A percentile compares a stretch with the other conserved stretches of the same genome.
These are phyloP conservation scores for Asterionellopsis glacialis DNA, from an alignment of 108 stramenopile genomes.

Conservation along the genomic window DNA sequence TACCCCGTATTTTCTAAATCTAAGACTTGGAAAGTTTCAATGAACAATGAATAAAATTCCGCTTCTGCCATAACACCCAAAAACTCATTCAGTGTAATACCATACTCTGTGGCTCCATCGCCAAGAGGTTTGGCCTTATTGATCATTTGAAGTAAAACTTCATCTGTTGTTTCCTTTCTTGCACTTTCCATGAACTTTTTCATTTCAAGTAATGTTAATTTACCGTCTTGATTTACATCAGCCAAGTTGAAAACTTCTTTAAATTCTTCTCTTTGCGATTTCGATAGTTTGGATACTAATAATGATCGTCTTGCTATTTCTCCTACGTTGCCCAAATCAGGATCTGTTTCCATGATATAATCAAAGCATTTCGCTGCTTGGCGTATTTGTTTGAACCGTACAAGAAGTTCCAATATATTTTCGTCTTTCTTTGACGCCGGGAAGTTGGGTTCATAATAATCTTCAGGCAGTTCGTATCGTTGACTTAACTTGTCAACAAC, in stretches of 20 bases:
- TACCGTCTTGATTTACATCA: slow-evolving; percentile 37
- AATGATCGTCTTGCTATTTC: slow-evolving; percentile 45
- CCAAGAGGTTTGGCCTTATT: slow-evolving; percentile 39
- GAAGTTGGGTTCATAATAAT: slow-evolving; percentile 23
- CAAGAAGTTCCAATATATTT: slow-evolving; percentile 40
- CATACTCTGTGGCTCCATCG: slow-evolving; percentile 32
- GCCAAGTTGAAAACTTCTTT: slow-evolving; percentile 50
- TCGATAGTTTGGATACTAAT: slow-evolving; percentile 54
- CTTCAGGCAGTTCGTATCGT: slow-evolving; percentile 62
- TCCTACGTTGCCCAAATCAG: slow-evolving; percentile 54
- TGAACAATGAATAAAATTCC: slow-evolving; percentile 68
- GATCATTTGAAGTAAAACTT: slow-evolving; percentile 48
- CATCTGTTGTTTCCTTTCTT: slow-evolving; percentile 33
- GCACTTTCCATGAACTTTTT: slow-evolving; percentile 51
- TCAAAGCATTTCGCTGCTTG: slow-evolving; percentile 65
- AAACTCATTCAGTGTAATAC: slow-evolving; percentile 50
- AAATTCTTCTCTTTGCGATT: slow-evolving; percentile 51
- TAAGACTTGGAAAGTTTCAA: slow-evolving; percentile 59
- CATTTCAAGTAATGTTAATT: slow-evolving; percentile 46
- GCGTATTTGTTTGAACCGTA: slow-evolving; percentile 67
- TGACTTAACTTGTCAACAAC: slow-evolving; percentile 46
- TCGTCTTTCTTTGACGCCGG: slow-evolving; percentile 39
- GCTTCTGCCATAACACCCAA: slow-evolving; percentile 79
- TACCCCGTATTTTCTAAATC: slow-evolving; percentile 55
- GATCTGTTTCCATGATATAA: slow-evolving; percentile 52